Base-by-base conservation (phyloP, 148 eudicot species). In the Rhododendron ferrugineum region DNA sequence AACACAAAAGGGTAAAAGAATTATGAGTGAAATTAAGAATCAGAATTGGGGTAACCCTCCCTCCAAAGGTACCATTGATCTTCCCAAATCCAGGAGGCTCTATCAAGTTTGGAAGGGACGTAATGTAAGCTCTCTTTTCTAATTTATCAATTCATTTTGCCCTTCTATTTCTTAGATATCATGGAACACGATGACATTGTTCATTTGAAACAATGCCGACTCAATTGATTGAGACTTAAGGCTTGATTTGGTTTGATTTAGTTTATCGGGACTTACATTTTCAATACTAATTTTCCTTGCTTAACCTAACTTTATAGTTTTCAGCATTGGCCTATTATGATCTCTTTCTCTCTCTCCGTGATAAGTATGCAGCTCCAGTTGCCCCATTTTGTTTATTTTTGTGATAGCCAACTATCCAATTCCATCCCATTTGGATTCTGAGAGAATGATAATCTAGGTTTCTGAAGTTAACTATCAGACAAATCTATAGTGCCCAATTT, bases 81-180 rank as follows among this genome's bases (percentile, higher is more conserved):
- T 77, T 46, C 75, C 89, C 72, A 87, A 85, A 81, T 86, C 89
- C 37, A 89, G 88, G 89, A 92, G 93, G 89, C 91, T 93, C 10
- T 95, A 94, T 89, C 90, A 86, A 83, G 96, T 95, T 87, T 95
- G 98, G 98, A 93, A 91, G 83, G 98, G 98, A 47, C 89, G 92
- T 84, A 95, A 94, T 87, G 98, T 95, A 92, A 83, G 94, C 66
- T 15, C 30, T 52, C 49, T 37, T 47, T 14, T 11, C 11, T 52
- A 64, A 10, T 64, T 60, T 20, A 60, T 58, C 64, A 3, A 28
- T 30, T 32, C 18, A 70, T 73, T 32, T 32, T 32, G 18, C 32
- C 77, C 40, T 73, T 73, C 5, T 73, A 0, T 70, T 70, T 70
- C 10, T 54, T 54, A 5, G 60, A 18, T 60, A 22, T 60, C 30